These are phyloP conservation scores for Phytophthora brassicae DNA, from an alignment of 352 stramenopile species.

Conservation along the genomic window DNA sequence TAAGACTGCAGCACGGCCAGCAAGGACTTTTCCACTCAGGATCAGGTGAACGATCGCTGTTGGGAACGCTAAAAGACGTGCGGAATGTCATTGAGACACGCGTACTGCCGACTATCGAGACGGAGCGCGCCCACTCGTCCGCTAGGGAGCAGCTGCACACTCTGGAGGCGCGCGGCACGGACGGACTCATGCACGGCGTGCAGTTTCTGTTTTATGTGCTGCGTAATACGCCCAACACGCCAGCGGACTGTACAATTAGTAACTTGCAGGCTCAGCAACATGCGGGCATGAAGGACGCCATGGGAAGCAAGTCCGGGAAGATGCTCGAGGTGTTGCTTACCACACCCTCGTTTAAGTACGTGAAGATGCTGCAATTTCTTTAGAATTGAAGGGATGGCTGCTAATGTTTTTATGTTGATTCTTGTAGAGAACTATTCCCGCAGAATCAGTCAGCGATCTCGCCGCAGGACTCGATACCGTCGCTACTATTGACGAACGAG, in stretches of 20 bases:
- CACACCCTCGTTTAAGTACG: constrained; percentile 82
- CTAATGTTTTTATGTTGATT: constrained; percentile 7
- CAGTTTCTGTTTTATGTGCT: constrained; percentile 89
- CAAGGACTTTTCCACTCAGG: constrained; percentile 82
- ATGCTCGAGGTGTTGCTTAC: constrained; percentile 83
- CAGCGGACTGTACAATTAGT: constrained; percentile 81
- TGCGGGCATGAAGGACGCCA: constrained; percentile 83
- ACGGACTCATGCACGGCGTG: constrained; percentile 84
- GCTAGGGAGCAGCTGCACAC: constrained; percentile 80
- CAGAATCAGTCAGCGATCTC: constrained; percentile 32
- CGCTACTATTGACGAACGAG: constrained; percentile 64
- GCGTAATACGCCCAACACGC: constrained; percentile 81
- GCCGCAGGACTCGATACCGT: constrained; percentile 43
- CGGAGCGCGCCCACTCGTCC: constrained; percentile 78
- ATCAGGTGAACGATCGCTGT: constrained; percentile 69
- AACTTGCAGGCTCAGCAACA: constrained; percentile 83
- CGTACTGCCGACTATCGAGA: constrained; percentile 79
- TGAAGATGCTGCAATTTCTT: constrained; percentile 1
- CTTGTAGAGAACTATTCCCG: constrained; percentile 54
- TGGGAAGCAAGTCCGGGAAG: constrained; percentile 82
- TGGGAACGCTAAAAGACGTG: constrained; percentile 83
- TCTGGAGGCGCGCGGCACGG: constrained; percentile 71
- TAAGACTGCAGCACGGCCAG: constrained; percentile 78
- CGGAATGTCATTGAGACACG: constrained; percentile 77
- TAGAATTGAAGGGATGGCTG: too few relatives aligned